phyloP scores from a whole-genome alignment of 495 filamentous ascomycete genomes.

The Chaetomium cochliodes region DNA sequence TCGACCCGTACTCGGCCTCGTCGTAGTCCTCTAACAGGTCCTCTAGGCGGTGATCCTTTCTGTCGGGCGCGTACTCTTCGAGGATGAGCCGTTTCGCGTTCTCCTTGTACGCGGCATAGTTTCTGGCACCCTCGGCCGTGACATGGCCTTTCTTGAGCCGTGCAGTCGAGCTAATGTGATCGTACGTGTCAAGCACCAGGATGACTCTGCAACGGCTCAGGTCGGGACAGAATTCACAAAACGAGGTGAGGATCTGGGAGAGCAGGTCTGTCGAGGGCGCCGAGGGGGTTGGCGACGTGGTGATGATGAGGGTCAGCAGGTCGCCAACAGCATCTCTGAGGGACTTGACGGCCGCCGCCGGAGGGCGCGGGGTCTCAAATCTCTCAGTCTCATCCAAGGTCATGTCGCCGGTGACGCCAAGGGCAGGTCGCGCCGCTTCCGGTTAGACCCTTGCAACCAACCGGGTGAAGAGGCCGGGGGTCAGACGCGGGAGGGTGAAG shows the following conservation, averaged over 20 bases:
- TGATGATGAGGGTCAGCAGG: conserved; percentile 47
- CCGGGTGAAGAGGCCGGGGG: not conserved
- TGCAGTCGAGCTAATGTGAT: conserved; percentile 38
- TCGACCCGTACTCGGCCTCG: conserved; percentile 45
- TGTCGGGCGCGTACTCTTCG: conserved; percentile 25
- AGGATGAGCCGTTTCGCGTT: conserved; percentile 44
- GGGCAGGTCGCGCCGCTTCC: not conserved
- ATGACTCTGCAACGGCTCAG: conserved; percentile 41
- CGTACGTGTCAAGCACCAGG: conserved; percentile 48
- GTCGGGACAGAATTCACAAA: conserved; percentile 37
- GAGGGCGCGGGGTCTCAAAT: not conserved
- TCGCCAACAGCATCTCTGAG: not conserved
- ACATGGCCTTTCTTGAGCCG: conserved; percentile 49
- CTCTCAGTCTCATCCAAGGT: not conserved
- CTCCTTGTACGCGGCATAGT: conserved; percentile 41
- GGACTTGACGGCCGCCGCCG: not conserved
- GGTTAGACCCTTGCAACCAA: conserved; percentile 2
- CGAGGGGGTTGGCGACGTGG: conserved; percentile 50
- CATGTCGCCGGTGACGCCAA: conserved; percentile 17
- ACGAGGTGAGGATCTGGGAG: conserved; percentile 39
- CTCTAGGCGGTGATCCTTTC: not conserved
- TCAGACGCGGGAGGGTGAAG: not conserved
- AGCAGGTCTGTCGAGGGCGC: conserved; percentile 48
- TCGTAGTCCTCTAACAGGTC: conserved; percentile 24
- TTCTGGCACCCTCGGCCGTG: conserved; percentile 39